A percentile compares a stretch with the other conserved stretches of the same genome.
These are phyloP conservation scores for Verticillium dahliae DNA, from an alignment of 2,329 filamentous ascomycete genomes.

Conservation along the genomic window DNA sequence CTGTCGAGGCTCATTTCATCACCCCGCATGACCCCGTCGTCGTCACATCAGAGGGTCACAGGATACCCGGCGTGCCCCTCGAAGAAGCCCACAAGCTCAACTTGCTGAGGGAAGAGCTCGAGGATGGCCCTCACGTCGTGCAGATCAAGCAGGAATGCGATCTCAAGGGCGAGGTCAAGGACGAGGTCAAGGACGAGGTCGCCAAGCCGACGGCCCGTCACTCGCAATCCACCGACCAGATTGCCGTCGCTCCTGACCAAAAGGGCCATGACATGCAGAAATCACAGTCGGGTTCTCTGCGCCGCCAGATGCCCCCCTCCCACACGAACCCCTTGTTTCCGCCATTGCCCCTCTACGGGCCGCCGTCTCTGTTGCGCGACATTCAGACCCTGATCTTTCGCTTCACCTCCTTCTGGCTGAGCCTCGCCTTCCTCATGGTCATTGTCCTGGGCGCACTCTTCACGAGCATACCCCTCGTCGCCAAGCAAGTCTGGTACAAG, in stretches of 20 bases:
- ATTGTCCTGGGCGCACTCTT: constrained; percentile 71
- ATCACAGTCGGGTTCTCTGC: constrained; percentile 23
- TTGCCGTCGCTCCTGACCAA: background rate
- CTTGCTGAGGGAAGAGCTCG: constrained; percentile 44
- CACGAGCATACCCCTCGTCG: constrained; percentile 52
- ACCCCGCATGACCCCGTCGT: constrained; percentile 69
- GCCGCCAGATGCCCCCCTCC: constrained; percentile 51
- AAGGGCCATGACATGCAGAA: constrained; percentile 18
- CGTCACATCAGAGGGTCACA: constrained; percentile 57
- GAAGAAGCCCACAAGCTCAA: constrained; percentile 68
- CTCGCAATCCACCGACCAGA: background rate
- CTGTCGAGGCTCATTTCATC: constrained; percentile 56
- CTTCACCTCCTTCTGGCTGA: constrained; percentile 65
- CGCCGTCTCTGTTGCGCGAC: constrained; percentile 58
- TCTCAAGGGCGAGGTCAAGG: background rate
- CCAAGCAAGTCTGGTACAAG: constrained; percentile 41
- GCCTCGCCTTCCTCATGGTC: constrained; percentile 66
- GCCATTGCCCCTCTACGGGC: constrained; percentile 74
- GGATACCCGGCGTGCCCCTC: constrained; percentile 63
- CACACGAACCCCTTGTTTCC: constrained; percentile 79
- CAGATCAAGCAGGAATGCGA: constrained; percentile 14
- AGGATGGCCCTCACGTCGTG: constrained; percentile 19
- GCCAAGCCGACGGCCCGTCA: background rate
- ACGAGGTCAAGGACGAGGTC: no score
- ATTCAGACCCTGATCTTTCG: constrained; percentile 62